Percentiles rank a stretch among this genome's conserved stretches.
Evolutionary conservation across 192 early-diverging fungal species (phyloP).

Genomic region (Backusella liffmaniae): DNA sequence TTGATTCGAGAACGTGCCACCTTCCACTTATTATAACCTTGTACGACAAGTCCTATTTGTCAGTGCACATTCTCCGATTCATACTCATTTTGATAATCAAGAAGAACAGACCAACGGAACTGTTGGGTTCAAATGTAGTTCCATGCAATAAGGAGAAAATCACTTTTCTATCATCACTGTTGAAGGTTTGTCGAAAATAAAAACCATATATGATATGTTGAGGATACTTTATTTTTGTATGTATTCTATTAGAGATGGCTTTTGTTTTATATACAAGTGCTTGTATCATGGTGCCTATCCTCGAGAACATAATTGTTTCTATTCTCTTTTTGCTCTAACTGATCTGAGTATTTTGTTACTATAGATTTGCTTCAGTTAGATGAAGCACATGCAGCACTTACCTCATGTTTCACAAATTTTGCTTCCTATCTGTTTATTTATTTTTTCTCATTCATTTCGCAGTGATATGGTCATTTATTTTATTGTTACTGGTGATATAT

Average conservation of each 20-base stretch:
- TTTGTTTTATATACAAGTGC: neutral
- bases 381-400: conserved; percentile 30
- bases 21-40: neutral
- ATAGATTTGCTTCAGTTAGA: neutral
- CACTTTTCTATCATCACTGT: neutral
- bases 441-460: neutral
- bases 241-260: neutral
- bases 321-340: neutral
- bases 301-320: neutral
- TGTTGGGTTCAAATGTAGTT: neutral
- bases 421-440: neutral
- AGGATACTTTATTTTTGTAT: neutral
- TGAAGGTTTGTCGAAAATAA: neutral
- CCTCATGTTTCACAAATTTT: conserved; percentile 20
- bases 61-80: conserved; percentile 17
- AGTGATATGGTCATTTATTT: neutral
- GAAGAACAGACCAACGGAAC: conserved; percentile 11
- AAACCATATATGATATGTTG: neutral
- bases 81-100: neutral
- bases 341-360: conserved; percentile 7
- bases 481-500: neutral
- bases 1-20: conserved; percentile 15
- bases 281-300: neutral
- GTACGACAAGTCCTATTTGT: conserved; percentile 7
- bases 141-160: neutral